A percentile compares a stretch with the other conserved stretches of the same genome.
phyloP scores from a whole-genome alignment of 352 stramenopile genomes.

The Pythium volutum region DNA sequence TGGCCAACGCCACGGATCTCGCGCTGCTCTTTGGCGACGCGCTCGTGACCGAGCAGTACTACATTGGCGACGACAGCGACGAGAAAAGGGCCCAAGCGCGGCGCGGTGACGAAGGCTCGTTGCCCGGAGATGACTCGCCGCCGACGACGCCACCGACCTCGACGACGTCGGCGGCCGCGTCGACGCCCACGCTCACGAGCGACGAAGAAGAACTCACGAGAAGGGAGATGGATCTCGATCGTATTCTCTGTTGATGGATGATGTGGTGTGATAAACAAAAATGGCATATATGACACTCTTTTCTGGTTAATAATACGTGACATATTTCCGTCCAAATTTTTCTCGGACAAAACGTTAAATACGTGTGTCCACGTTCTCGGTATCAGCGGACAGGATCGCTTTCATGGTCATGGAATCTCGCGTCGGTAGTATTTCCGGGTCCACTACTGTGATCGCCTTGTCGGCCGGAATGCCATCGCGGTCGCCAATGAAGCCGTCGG shows the following conservation, averaged over 20 bases:
- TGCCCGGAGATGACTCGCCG: too few relatives aligned
- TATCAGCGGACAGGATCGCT: not conserved
- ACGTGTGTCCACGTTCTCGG: too few relatives aligned
- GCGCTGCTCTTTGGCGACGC: constrained; percentile 16
- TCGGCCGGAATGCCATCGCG: constrained; percentile 1
- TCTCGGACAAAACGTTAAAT: too few relatives aligned
- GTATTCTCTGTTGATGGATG: constrained; percentile 4
- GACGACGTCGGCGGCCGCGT: not conserved
- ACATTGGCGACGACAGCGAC: constrained; percentile 18
- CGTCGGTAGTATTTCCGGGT: not conserved
- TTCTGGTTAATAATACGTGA: too few relatives aligned
- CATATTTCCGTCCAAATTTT: too few relatives aligned
- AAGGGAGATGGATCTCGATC: constrained; percentile 14
- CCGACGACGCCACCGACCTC: not conserved
- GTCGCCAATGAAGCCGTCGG: constrained; percentile 16
- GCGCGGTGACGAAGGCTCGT: not conserved
- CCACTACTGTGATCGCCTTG: not conserved
- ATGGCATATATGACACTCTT: too few relatives aligned
- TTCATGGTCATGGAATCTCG: constrained; percentile 13
- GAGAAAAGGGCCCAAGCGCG: not conserved
- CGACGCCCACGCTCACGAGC: not conserved
- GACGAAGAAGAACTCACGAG: constrained; percentile 4
- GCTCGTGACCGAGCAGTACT: constrained; percentile 11
- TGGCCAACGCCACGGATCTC: constrained; percentile 5
- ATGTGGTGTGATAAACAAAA: not conserved